Conservation (phyloP, 257 asterid species). For the Plectranthus barbatus region DNA sequence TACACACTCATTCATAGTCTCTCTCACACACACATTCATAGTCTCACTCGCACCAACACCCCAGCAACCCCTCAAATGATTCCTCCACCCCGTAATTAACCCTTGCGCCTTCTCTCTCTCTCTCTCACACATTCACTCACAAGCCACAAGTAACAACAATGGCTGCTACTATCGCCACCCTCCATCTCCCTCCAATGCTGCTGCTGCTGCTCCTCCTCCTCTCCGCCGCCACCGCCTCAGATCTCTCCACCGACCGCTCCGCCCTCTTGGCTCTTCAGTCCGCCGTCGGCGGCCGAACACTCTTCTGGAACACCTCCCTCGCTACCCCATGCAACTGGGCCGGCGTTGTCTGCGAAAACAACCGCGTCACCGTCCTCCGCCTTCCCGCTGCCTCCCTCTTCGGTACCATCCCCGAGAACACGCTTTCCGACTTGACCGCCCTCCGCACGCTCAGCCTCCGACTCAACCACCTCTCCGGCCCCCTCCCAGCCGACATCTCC, state of each 20-base stretch:
- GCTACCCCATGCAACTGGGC: conserved; percentile 62
- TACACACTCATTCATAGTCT: background rate
- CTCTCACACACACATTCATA: conserved; percentile 10
- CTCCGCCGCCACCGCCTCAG: conserved; percentile 26
- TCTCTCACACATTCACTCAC: background rate
- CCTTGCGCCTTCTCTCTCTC: background rate
- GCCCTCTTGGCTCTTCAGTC: conserved; percentile 61
- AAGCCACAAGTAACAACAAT: background rate
- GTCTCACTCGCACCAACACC: conserved; percentile 14
- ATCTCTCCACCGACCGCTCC: conserved; percentile 46
- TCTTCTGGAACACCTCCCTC: conserved; percentile 47
- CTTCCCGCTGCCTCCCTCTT: conserved; percentile 66
- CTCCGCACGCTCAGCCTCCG: conserved; percentile 76
- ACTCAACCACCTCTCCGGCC: conserved; percentile 58
- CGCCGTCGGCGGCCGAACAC: conserved; percentile 62
- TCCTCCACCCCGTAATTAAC: conserved; percentile 5
- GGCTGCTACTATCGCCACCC: conserved; percentile 2
- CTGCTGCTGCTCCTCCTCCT: conserved; percentile 26
- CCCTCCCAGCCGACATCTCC: conserved; percentile 49
- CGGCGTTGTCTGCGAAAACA: conserved; percentile 52
- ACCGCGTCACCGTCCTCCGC: conserved; percentile 58
- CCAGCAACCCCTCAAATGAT: conserved; percentile 12
- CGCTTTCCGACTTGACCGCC: conserved; percentile 39
- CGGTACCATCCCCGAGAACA: conserved; percentile 39
- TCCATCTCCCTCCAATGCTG: conserved; percentile 15